These are phyloP conservation scores for Phytophthora cryptogea DNA, from an alignment of 352 stramenopile genomes.

Conservation along the genomic window DNA sequence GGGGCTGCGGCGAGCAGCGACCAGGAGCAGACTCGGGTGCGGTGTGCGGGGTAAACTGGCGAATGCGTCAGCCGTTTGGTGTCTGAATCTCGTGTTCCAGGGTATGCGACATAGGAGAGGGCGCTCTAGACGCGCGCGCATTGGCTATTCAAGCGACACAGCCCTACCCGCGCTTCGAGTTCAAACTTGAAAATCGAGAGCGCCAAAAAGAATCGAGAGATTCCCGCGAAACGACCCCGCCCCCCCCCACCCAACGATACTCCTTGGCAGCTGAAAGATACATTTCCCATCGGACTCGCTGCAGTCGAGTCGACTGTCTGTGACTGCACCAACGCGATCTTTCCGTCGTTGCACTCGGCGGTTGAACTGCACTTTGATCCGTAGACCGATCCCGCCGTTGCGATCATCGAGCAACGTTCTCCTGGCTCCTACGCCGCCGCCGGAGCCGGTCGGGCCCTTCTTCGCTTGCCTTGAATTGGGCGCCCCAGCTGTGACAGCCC, in stretches of 20 bases:
- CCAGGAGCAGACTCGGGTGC: background rate
- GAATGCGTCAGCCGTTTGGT: conserved; percentile 4
- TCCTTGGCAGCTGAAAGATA: conserved; percentile 10
- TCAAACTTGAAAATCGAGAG: conserved; percentile 23
- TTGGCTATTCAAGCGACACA: background rate
- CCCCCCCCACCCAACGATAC: too few relatives aligned
- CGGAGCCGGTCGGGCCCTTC: conserved; percentile 1
- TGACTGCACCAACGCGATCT: conserved; percentile 12
- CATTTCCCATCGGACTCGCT: background rate
- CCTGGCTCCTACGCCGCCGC: conserved; percentile 3
- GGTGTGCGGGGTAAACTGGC: background rate
- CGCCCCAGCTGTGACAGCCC: conserved; percentile 19
- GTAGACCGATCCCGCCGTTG: conserved; percentile 2
- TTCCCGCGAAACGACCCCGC: conserved; percentile 24
- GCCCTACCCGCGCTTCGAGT: conserved; percentile 2
- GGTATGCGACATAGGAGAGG: conserved; percentile 17
- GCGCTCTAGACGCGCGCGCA: background rate
- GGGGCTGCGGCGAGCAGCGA: conserved; percentile 4
- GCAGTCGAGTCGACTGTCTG: background rate
- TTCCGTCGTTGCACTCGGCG: conserved; percentile 8
- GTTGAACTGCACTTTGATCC: conserved; percentile 1
- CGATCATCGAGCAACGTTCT: conserved; percentile 19
- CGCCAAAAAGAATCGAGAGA: conserved; percentile 20
- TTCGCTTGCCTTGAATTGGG: conserved; percentile 10
- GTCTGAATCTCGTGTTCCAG: conserved; percentile 3